Base-by-base conservation (phyloP, 208 protist species). In the Chromosphaera perkinsii region DNA sequence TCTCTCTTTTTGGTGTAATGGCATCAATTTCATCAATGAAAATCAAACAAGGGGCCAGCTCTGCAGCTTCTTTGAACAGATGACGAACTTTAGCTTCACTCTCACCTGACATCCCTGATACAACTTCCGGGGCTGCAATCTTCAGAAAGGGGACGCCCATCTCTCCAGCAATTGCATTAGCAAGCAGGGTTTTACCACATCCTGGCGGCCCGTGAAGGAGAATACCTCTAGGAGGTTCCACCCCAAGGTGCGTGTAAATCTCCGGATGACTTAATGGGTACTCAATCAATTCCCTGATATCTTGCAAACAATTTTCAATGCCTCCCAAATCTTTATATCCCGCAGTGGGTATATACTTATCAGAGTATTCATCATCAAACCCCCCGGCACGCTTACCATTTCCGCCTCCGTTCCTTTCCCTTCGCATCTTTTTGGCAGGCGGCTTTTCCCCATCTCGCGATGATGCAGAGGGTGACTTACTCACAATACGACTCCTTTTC, bases 1-100 rank as follows among this genome's bases (percentile, higher is more conserved):
- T 87, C 58, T 97, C 95, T 54, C 96, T 88, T 67, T 89, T 89
- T 0, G 86, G 78, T 10, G 86, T 75, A 56, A 95, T 93, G 17
- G 83, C 83, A 77, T 99, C 96, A 73, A 99, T 96, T 74, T 99
- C 95, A 81, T 99, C 97, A 60, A 99, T 95, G 71, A 99, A 98
- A 10, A 99, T 85, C 47, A 99, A 85, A 51, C 88, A 94, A 14
- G 96, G 97, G 7, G 93, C 95, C 36, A 26, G 52, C 32, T 73
- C 52, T 43, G 88, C 78, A 42, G 93, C 94, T 57, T 94, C 86
- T 51, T 78, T 80, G 69, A 98, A 99, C 26, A 99, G 72, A 40
- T 88, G 78, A 7, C 96, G 81, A 61, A 99, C 82, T 47, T 96
- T 96, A 20, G 85, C 79, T 81, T 99, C 97, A 60, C 89, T 95